Evolutionary conservation across 352 stramenopile species (phyloP), one percentile per base, ranked within the genome.

Genomic region (Globisporangium barbulae): DNA sequence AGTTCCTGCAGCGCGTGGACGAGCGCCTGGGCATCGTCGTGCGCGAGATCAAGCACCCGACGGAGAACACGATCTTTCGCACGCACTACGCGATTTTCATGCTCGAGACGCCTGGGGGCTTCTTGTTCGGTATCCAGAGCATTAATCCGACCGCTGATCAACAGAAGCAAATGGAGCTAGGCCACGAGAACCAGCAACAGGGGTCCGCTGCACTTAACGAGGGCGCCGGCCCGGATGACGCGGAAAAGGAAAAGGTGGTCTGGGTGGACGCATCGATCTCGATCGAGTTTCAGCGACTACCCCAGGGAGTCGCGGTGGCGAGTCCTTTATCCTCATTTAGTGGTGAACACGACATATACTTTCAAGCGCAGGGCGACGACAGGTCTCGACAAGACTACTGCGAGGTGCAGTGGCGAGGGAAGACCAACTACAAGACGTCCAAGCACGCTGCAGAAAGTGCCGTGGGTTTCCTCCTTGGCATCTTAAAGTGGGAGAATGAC

Each of bases 61-160:
- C 59, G 13, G 73, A 78, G 28, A 59, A 55, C 41, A 81, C 63
- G 52, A 60, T 81, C 22, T 74, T 78, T 45, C 71, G 73, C 41
- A 76, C 73, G 13, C 71, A 76, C 55, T 78, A 76, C 47, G 28
- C 75, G 35, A 42, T 68, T 1, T 77, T 80, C 59, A 37, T 57
- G 45, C 50, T 69, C 17, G 58, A 67, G n/a, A 56, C 64, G 3
- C 45, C 39, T 17, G 64, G 64, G 33, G 70, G 68, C 15, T 68
- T 67, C 35, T 12, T 76, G 35, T 53, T 74, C 21, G 73, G 68
- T 35, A 74, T 76, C 62, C 61, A 68, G 25, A 81, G 71, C 54
- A 59, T 81, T 30, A 78, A 78, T 48, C 71, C 73, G 15, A 71
- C 52, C 17, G 42, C 41, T 7, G 61, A 73, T 9, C 57, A 69